Evolutionary conservation across 805 yeast species (phyloP).

Genomic region (Monosporozyma aerobia): DNA sequence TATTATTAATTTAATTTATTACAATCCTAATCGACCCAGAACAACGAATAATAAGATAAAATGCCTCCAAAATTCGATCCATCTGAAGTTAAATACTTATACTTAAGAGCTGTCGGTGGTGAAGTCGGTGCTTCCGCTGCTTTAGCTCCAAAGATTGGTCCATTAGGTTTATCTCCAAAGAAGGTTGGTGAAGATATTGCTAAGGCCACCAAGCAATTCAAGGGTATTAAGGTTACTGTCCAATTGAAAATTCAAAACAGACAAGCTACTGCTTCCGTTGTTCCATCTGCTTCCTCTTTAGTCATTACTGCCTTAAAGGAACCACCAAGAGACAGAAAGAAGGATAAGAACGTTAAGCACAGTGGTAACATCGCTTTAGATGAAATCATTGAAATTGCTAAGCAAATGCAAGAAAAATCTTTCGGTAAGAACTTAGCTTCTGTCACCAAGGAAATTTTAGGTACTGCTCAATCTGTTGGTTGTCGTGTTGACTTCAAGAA

Average conservation of each 20-base stretch:
- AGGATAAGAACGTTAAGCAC: constrained; percentile 99
- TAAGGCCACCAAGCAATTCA: constrained; percentile 98
- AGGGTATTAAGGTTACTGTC: constrained; percentile 99
- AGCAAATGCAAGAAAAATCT: constrained; percentile 94
- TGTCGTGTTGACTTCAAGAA: constrained; percentile 99
- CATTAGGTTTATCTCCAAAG: constrained; percentile 99
- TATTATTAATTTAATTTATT: background rate
- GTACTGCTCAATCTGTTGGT: constrained; percentile 99
- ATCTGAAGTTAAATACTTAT: constrained; percentile 94
- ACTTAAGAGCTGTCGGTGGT: constrained; percentile 99
- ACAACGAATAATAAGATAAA: constrained; percentile 20
- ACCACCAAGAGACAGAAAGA: constrained; percentile 99
- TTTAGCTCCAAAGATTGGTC: constrained; percentile 99
- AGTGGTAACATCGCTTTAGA: constrained; percentile 97
- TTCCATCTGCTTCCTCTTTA: constrained; percentile 98
- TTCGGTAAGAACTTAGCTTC: constrained; percentile 97
- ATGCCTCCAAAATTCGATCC: constrained; percentile 99
- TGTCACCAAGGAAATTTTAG: constrained; percentile 96
- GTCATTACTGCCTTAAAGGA: constrained; percentile 99
- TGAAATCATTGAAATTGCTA: constrained; percentile 94
- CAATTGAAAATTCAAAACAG: constrained; percentile 99
- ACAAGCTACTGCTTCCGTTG: constrained; percentile 98
- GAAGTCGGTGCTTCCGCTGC: constrained; percentile 99
- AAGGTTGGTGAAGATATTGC: constrained; percentile 99
- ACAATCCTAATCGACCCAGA: constrained; percentile 2